Evolutionary conservation across 2,329 filamentous ascomycete species (phyloP), one percentile per base, ranked within the genome.

Genomic region (Aspergillus fumigatiaffinis): DNA sequence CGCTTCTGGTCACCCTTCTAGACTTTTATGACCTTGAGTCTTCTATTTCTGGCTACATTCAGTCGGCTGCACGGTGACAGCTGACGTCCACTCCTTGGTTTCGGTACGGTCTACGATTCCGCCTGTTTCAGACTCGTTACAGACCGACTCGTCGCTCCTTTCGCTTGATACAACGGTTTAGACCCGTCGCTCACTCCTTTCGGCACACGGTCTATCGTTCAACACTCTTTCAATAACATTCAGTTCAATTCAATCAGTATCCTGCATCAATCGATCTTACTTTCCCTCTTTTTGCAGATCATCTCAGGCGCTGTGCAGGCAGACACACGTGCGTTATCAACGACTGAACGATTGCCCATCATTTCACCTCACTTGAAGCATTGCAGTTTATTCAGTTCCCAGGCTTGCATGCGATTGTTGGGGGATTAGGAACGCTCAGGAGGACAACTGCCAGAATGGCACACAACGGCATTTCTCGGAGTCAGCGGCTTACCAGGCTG

Each of bases 21-120:
- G 51, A 42, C 41, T 46, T 50, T n/a, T 25, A 41, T 57, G 51
- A 48, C 56, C 51, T 48, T 48, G 29, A 51, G 55, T 42, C 35
- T 55, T 55, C 46, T 35, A 50, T 44, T 57, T 55, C 6, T 26
- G 44, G 41, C 29, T 49, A 38, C 44, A 25, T 12, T 35, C 57
- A 57, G 63, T 66, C 60, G 54, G 57, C 59, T 61, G 57, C 53
- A 32, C 35, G 48, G 35, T 56, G 49, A 52, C 64, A 57, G 59
- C 55, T 60, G 63, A 66, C 62, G 59, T 66, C 64, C 64, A 26
- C 60, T 66, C 64, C 57, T 66, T 66, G 58, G 57, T 51, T 54
- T 53, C 52, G 41, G 35, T 46, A 46, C 57, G 53, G 32, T 50
- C 35, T 44, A 21, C 50, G 46, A 10, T 49, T 55, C 47, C 23